Evolutionary conservation across 192 early-diverging fungal species (phyloP), one percentile per base, ranked within the genome.

Genomic region (Coemansia erecta): DNA sequence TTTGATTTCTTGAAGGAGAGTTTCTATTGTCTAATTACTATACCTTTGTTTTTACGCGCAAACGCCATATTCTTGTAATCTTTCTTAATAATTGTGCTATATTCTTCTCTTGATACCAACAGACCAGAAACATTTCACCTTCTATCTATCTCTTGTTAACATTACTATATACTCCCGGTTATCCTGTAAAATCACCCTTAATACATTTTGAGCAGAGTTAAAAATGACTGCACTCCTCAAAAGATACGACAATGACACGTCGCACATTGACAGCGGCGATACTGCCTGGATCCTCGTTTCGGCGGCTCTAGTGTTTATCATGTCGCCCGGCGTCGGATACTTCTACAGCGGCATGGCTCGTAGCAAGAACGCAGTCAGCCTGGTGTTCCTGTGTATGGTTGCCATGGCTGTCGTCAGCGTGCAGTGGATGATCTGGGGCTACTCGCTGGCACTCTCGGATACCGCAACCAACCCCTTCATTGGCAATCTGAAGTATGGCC

Each of bases 291-390:
- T 92, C n/a, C 65, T 92, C 22, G 55, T 82, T 31, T 81, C 83
- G 17, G 81, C 92, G 4, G 89, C 87, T 1, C 70, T 95, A 41
- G 93, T 98, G 39, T 93, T 94, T 74, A 80, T 98, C 60, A 98
- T 98, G 94, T 86, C 88, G 21, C 96, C 96, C 1, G 96, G 92
- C 37, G 85, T 99, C 24, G 94, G 93, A 5, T 88, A 94, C 77
- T 94, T 97, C 59, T 99, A 99, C 83, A 91, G 92, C 52, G 97
- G 97, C 33, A 88, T 97, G 88, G 86, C 90, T 10, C 82, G 94
- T 23, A 83, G 83, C 64, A 98, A 98, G 79, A 95, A 95, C 82
- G 89, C 93, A 1, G 83, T 98, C 12, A 91, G 91, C 10, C 63
- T 98, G 55, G 87, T 97, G 31, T 87, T 96, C 81, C 79, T 93